These are phyloP conservation scores for Rhodotorula sp. DNA, from an alignment of 1,284 basidiomycete species.

Conservation along the genomic window DNA sequence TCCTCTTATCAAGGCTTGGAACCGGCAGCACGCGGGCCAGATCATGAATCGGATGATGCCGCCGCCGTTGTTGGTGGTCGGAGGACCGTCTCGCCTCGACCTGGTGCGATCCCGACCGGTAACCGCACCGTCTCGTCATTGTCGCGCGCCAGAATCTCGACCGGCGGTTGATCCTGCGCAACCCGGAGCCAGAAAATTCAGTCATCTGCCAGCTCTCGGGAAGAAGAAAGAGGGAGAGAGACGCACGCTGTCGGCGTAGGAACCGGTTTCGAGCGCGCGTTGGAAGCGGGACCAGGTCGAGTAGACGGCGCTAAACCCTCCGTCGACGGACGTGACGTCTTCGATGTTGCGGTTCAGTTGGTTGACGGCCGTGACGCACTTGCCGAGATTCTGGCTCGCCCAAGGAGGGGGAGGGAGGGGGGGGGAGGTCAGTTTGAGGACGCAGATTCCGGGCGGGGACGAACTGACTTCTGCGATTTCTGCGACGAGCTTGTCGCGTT, in stretches of 20 bases:
- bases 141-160: constrained; percentile 9
- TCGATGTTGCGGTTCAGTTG: constrained; percentile 42
- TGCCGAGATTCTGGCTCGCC: constrained; percentile 32
- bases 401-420: not conserved
- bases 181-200: not conserved
- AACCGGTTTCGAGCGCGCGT: constrained; percentile 27
- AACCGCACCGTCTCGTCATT: constrained; percentile 22
- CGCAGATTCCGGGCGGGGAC: not conserved
- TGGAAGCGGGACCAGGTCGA: constrained; percentile 35
- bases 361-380: constrained; percentile 30
- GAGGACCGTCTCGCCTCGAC: constrained; percentile 20
- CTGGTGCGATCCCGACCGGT: constrained; percentile 22
- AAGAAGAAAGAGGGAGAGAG: no score
- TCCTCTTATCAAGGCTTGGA: no score
- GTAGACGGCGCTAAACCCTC: constrained; percentile 32
- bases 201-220: not conserved
- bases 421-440: not conserved
- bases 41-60: not conserved
- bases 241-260: constrained; percentile 5
- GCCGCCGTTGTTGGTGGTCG: not conserved
- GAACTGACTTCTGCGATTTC: constrained; percentile 39
- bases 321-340: constrained; percentile 28
- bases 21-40: no score
- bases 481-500: constrained; percentile 35
- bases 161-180: constrained; percentile 7